phyloP scores from a whole-genome alignment of 257 asterid genomes.

The Jasminum sambac region DNA sequence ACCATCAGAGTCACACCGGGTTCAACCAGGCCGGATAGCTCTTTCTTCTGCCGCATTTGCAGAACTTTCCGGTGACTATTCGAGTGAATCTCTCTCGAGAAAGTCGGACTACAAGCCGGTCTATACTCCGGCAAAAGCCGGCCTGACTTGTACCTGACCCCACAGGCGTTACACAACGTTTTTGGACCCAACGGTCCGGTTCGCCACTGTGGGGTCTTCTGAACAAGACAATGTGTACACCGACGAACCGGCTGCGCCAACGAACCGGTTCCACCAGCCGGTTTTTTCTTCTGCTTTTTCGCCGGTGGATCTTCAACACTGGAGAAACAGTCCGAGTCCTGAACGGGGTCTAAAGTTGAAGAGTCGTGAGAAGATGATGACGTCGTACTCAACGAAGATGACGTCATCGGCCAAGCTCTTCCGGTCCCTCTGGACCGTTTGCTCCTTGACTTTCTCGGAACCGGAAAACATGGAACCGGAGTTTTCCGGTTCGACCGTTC shows the following conservation, averaged over 20 bases:
- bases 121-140: conserved; percentile 65
- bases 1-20: conserved; percentile 31
- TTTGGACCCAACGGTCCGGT: conserved; percentile 66
- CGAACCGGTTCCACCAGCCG: conserved; percentile 9
- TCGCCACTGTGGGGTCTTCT: conserved; percentile 76
- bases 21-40: conserved; percentile 32
- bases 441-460: conserved; percentile 53
- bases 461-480: conserved; percentile 36
- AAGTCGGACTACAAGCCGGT: conserved; percentile 72
- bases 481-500: conserved; percentile 28
- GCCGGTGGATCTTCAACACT: conserved; percentile 36
- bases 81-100: conserved; percentile 54
- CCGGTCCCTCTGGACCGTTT: conserved; percentile 46
- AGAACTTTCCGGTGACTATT: conserved; percentile 61
- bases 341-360: conserved; percentile 32
- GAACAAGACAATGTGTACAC: conserved; percentile 62
- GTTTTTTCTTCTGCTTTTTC: conserved; percentile 38
- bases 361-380: conserved; percentile 47
- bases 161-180: conserved; percentile 61
- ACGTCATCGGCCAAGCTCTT: conserved; percentile 44
- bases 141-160: conserved; percentile 65
- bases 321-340: conserved; percentile 36
- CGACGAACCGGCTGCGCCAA: conserved; percentile 41
- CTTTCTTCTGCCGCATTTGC: conserved; percentile 65
- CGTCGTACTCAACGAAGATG: conserved; percentile 45